Evolutionary conservation across 1,284 basidiomycete genomes (phyloP).

Genomic region (Austropuccinia psidii): DNA sequence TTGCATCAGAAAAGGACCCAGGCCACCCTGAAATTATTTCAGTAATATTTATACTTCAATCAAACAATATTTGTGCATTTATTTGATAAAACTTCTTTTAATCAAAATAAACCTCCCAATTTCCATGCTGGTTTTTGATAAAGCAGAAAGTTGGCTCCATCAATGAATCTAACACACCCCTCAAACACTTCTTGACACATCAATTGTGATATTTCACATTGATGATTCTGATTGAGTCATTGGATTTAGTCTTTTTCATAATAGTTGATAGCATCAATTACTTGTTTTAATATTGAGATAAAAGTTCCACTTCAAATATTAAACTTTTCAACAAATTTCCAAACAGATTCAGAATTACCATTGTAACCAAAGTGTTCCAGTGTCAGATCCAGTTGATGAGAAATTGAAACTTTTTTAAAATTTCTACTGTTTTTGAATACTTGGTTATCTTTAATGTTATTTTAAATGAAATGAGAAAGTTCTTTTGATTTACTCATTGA

Average conservation of each 20-base stretch:
- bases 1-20: not conserved
- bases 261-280: not conserved
- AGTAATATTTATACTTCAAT: constrained; percentile 8
- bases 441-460: not conserved
- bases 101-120: constrained; percentile 10
- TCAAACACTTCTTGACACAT: constrained; percentile 3
- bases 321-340: not conserved
- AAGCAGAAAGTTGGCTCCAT: not conserved
- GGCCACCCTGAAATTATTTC: constrained; percentile 12
- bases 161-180: not conserved
- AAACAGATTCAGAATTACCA: not conserved
- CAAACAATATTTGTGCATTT: constrained; percentile 6
- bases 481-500: not conserved
- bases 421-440: not conserved
- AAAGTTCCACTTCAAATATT: not conserved
- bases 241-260: not conserved
- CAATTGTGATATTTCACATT: not conserved
- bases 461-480: not conserved
- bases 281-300: not conserved
- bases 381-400: not conserved
- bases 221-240: not conserved
- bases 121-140: not conserved
- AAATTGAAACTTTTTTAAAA: not conserved
- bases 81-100: constrained; percentile 3
- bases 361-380: not conserved